Evolutionary conservation across 768 basidiomycete species (phyloP).

Genomic region (Trametes cinnabarina): DNA sequence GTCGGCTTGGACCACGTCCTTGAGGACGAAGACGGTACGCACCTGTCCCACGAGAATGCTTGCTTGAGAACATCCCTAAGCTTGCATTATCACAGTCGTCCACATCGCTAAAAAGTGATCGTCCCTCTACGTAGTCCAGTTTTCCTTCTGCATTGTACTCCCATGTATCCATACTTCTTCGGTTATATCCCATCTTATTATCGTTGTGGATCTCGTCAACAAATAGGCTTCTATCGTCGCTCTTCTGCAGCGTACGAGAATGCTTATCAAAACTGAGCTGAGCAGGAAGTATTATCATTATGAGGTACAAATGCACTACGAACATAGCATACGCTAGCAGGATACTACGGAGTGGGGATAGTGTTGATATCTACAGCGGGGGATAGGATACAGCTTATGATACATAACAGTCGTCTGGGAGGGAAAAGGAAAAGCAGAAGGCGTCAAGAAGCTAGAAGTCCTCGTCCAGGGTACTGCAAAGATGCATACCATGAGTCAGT

Average conservation of each 20-base stretch:
- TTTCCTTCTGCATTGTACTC: background rate
- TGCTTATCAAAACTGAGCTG: background rate
- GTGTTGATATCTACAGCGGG: background rate
- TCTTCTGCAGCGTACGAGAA: no score
- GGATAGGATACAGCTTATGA: background rate
- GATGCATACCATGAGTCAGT: background rate
- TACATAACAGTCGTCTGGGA: no score
- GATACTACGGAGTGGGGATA: conserved; percentile 3
- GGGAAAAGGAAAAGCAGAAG: background rate
- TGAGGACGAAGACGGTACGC: conserved; percentile 85
- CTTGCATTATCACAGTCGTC: conserved; percentile 42
- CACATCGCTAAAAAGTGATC: conserved; percentile 57
- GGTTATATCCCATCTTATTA: background rate
- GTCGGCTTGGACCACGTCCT: conserved; percentile 84
- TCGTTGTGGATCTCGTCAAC: no score
- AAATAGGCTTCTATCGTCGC: no score
- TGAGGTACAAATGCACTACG: background rate
- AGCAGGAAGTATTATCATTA: background rate
- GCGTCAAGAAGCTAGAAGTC: conserved; percentile 33
- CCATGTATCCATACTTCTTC: conserved; percentile 11
- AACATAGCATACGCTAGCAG: background rate
- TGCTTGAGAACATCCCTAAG: background rate
- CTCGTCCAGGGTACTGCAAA: conserved; percentile 39
- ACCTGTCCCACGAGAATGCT: background rate
- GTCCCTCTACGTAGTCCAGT: background rate